Evolutionary conservation across 2,329 filamentous ascomycete genomes (phyloP).

Genomic region (Zymoseptoria crescenta): DNA sequence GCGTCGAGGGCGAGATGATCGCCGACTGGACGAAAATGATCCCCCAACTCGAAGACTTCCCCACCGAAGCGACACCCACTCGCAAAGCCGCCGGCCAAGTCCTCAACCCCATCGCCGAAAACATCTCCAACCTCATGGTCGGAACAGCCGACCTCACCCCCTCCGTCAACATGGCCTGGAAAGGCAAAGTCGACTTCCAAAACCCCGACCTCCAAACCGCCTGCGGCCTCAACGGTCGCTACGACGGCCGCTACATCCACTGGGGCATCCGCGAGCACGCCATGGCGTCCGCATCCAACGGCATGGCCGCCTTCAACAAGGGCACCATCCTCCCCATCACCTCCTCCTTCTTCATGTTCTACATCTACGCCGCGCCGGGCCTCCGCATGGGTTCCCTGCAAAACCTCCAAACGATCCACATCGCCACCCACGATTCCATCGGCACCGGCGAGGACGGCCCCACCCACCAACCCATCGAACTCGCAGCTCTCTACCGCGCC

Average conservation of each 20-base stretch:
- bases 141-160: conserved; percentile 33
- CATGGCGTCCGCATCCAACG: conserved; percentile 48
- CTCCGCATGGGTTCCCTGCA: conserved; percentile 34
- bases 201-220: conserved; percentile 27
- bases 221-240: conserved; percentile 48
- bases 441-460: conserved; percentile 32
- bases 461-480: conserved; percentile 33
- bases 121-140: conserved; percentile 29
- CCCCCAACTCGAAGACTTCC: conserved; percentile 39
- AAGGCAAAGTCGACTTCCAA: conserved; percentile 46
- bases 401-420: conserved; percentile 31
- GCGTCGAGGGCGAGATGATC: conserved; percentile 43
- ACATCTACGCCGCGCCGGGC: conserved; percentile 32
- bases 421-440: conserved; percentile 34
- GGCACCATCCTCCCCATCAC: conserved; percentile 32
- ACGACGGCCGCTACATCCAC: conserved; percentile 45
- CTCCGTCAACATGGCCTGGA: conserved; percentile 33
- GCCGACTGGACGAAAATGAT: conserved; percentile 44
- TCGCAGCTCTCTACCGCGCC: conserved; percentile 30
- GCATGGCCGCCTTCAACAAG: conserved; percentile 31
- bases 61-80: conserved; percentile 42
- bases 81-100: conserved; percentile 44
- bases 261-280: conserved; percentile 56
- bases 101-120: conserved; percentile 30
- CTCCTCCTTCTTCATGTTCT: conserved; percentile 35